Base-by-base conservation (phyloP, 371 early-diverging fungal genomes). In the Lichtheimia ramosa region DNA sequence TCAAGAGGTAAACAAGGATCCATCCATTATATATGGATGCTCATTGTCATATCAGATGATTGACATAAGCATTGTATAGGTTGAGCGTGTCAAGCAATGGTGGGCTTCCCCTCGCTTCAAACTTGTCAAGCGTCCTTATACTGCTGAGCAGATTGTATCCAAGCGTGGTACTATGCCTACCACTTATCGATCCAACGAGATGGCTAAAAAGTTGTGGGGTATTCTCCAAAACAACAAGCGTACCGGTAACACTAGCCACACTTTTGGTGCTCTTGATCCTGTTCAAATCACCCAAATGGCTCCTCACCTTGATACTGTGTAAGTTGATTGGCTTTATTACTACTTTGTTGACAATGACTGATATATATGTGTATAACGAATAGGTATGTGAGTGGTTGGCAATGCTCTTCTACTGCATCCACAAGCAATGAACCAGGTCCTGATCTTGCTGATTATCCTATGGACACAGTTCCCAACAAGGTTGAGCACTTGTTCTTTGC, bases 381-480 rank as follows among this genome's bases (percentile, higher is more conserved):
- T 39, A 61, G 61, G 63, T 98, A 98, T 73, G 98, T 98, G 13
- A 96, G 96, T 21, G 97, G 98, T 16, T 98, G 98, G 98, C 97
- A 98, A 70, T 96, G 93, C 69, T 97, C 97, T 34, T 96, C 97
- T 21, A 98, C 97, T 20, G 98, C 98, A 54, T 94, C 95, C 52
- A 85, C 93, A 64, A 90, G 93, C 68, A 97, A 98, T 81, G 99
- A 98, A 81, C 99, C 99, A 58, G 99, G 99, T 27, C 99, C 98
- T 20, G 99, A 98, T 88, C 89, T 97, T 59, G 98, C 98, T 65
- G 98, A 97, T 76, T 97, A 97, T 75, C 98, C 98, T 54, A 93
- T 93, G 96, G 97, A 98, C 78, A 97, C 97, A 52, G 97, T 98
- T 58, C 98, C 98, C 63, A 96, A 96, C 84, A 96, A 97, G 86